Base-by-base conservation (phyloP, 495 filamentous ascomycete species). In the Amphirosellinia nigrospora region DNA sequence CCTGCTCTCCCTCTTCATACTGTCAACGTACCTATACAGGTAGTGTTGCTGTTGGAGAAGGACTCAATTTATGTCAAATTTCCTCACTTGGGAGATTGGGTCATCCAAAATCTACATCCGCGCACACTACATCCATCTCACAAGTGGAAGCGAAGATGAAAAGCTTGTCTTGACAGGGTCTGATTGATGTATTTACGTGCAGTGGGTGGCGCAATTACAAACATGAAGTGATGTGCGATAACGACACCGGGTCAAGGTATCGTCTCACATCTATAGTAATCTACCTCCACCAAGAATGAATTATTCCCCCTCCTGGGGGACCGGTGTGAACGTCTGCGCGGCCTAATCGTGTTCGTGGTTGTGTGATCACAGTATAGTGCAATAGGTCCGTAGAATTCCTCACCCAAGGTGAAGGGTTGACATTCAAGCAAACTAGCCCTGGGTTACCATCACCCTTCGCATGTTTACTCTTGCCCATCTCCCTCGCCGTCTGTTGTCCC, bases 131-230 rank as follows among this genome's bases (percentile, higher is more conserved):
- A 41, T 30, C 38, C 55, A 4, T 64, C 67, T 63, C 67, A 60
- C 0, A 32, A 19, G 30, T 23, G 10, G 34, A 2, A 28, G 38
- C 55, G 0, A 34, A 26, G 6, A 13, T 36, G 30, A 13, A 9
- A 26, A 19, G 21, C 23, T 30, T 30, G 59, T 58, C 58, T 70
- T 58, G 43, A 64, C 19, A 46, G 59, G 59, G 58, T 69, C 15
- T 69, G 36, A 41, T 61, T 58, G 55, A 21, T 70, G 39, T 66
- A 66, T 66, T 71, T 71, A 71, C 55, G 69, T 66, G 53, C 45
- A 53, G 62, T 45, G 46, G 50, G 45, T 23, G 64, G 53, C 62
- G 41, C 61, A 64, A 64, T 62, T 71, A 71, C 43, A 30, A 50
- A 50, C 61, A 28, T 66, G 41, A 52, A 46, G 62, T 63, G 7